A percentile compares a stretch with the other conserved stretches of the same genome.
These are phyloP conservation scores for Sporopachydermia lactativora DNA, from an alignment of 805 yeast species.

Conservation along the genomic window DNA sequence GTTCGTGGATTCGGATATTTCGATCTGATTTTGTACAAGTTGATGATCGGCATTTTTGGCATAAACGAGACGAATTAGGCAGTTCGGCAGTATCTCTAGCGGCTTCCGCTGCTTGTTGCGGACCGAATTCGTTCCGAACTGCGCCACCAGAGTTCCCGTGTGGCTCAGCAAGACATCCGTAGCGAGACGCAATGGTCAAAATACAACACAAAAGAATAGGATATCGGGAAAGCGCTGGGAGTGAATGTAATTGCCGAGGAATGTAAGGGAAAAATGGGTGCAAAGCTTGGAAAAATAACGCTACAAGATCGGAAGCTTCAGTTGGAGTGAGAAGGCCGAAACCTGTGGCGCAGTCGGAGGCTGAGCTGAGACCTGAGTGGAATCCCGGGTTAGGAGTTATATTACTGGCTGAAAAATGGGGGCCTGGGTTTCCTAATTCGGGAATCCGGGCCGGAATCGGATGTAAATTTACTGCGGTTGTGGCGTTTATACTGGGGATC, in stretches of 20 bases:
- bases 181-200: constrained; percentile 66
- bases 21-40: constrained; percentile 18
- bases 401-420: too few species aligned
- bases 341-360: too few species aligned
- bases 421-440: too few species aligned
- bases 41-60: constrained; percentile 4
- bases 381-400: too few species aligned
- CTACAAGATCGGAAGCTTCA: constrained; percentile 45
- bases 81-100: constrained; percentile 16
- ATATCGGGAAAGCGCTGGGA: constrained; percentile 54
- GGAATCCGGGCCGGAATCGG: too few species aligned
- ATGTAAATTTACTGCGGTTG: too few species aligned
- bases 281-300: constrained; percentile 57
- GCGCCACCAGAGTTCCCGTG: constrained; percentile 6
- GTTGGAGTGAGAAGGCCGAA: too few species aligned
- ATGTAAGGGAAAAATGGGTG: constrained; percentile 87
- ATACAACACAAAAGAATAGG: constrained; percentile 75
- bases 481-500: too few species aligned
- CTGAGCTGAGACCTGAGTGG: too few species aligned
- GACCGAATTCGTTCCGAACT: not conserved
- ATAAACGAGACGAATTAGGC: not conserved
- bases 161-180: constrained; percentile 40
- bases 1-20: constrained; percentile 57
- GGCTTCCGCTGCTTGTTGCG: constrained; percentile 6
- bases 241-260: constrained; percentile 57